Percentiles rank a stretch among this genome's conserved stretches.
phyloP scores from a whole-genome alignment of 192 early-diverging fungal species.

The Rhizophagus clarus region DNA sequence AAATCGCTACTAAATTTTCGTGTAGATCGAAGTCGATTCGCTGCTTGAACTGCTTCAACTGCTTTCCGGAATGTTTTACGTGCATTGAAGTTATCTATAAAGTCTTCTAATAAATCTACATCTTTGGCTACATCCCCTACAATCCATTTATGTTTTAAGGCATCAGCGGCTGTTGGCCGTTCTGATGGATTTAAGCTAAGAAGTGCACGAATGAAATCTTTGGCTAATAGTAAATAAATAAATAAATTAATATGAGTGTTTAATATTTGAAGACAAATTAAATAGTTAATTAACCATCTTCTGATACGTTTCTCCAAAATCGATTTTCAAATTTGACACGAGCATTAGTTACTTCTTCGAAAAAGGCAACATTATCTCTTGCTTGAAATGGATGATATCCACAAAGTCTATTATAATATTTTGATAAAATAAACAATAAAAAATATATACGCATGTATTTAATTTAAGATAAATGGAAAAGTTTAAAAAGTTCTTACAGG shows the following conservation, averaged over 20 bases:
- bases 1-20: not conserved
- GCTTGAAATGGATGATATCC: conserved; percentile 80
- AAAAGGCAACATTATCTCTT: conserved; percentile 58
- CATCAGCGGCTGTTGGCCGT: conserved; percentile 79
- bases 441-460: not conserved
- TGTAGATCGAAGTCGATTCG: not conserved
- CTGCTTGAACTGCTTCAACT: conserved; percentile 50
- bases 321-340: conserved; percentile 72
- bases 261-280: not conserved
- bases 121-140: conserved; percentile 59
- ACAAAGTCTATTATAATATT: conserved; percentile 55
- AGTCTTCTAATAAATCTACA: conserved; percentile 83
- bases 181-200: conserved; percentile 67
- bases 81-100: conserved; percentile 77
- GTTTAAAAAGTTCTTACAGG: conserved; percentile 50
- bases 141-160: conserved; percentile 86
- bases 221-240: conserved; percentile 50
- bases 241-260: not conserved
- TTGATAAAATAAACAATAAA: not conserved
- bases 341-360: conserved; percentile 63
- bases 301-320: conserved; percentile 83
- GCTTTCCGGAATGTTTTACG: conserved; percentile 65
- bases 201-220: conserved; percentile 74
- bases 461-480: not conserved
- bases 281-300: conserved; percentile 59